These are phyloP conservation scores for Colletotrichum phormii DNA, from an alignment of 2,329 filamentous ascomycete genomes.

Conservation along the genomic window DNA sequence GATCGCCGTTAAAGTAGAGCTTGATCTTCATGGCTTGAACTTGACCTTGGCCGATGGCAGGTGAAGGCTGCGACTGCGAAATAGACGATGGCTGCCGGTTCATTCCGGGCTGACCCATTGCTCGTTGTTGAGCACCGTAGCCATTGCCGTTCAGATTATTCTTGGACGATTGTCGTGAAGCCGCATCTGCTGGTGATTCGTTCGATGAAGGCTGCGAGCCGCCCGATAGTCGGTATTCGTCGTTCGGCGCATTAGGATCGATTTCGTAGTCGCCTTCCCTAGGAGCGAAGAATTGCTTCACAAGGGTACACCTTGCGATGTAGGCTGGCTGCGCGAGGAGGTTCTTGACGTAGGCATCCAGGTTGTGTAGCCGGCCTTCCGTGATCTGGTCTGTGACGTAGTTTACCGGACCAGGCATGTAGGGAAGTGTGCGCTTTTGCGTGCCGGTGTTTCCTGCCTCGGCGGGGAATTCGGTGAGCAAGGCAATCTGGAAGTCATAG, in stretches of 20 bases:
- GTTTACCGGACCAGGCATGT: constrained; percentile 97
- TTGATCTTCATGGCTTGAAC: constrained; percentile 86
- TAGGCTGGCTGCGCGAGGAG: constrained; percentile 85
- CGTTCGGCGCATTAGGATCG: constrained; percentile 72
- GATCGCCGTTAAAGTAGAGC: constrained; percentile 90
- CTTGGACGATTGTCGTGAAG: constrained; percentile 74
- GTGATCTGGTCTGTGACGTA: constrained; percentile 99
- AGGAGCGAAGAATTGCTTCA: constrained; percentile 91
- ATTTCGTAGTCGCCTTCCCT: constrained; percentile 94
- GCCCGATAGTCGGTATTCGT: constrained; percentile 80
- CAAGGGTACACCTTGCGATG: constrained; percentile 85
- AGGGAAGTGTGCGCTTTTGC: constrained; percentile 86
- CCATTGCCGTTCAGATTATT: constrained; percentile 70
- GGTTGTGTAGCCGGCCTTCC: constrained; percentile 88
- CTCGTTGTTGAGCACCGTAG: constrained; percentile 56
- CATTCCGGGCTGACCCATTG: constrained; percentile 52
- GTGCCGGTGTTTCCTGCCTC: constrained; percentile 89
- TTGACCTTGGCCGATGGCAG: constrained; percentile 61
- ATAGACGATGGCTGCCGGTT: constrained; percentile 59
- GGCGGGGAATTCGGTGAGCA: constrained; percentile 90
- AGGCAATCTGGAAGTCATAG: constrained; percentile 97
- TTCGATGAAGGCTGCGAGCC: constrained; percentile 75
- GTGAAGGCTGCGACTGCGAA: constrained; percentile 67
- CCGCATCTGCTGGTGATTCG: constrained; percentile 69
- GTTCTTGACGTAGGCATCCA: constrained; percentile 96